A percentile compares a stretch with the other conserved stretches of the same genome.
phyloP scores from a whole-genome alignment of 2,329 filamentous ascomycete species.

The Colletotrichum sidae region DNA sequence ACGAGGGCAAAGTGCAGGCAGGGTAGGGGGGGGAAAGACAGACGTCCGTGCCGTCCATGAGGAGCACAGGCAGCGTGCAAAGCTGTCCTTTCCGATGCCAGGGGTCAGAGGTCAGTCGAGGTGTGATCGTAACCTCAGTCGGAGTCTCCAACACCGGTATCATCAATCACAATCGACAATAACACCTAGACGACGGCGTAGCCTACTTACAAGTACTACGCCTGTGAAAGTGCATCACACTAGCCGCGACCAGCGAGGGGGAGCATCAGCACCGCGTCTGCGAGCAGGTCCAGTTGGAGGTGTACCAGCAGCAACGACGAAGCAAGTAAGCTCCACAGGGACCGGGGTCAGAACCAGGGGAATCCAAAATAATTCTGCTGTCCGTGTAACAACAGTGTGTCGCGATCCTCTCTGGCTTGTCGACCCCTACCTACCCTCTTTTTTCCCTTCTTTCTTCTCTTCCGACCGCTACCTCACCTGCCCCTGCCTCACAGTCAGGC shows the following conservation, averaged over 20 bases:
- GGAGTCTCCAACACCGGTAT: too few species aligned
- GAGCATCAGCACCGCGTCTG: too few species aligned
- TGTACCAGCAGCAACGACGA: constrained; percentile 19
- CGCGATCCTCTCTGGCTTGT: constrained; percentile 31
- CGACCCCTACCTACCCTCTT: constrained; percentile 6
- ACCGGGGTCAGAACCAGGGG: constrained; percentile 33
- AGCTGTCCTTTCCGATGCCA: too few species aligned
- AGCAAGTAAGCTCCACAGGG: constrained; percentile 32
- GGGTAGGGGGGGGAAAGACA: constrained; percentile 11
- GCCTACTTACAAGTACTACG: too few species aligned
- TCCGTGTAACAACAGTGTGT: constrained; percentile 38
- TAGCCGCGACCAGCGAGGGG: too few species aligned
- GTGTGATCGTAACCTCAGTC: too few species aligned
- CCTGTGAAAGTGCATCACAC: too few species aligned
- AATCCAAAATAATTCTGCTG: constrained; percentile 38
- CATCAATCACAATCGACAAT: too few species aligned
- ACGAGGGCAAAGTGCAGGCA: constrained; percentile 6
- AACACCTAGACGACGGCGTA: too few species aligned
- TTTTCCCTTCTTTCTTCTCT: constrained; percentile 3
- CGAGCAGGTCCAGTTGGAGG: too few species aligned
- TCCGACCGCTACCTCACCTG: constrained; percentile 5
- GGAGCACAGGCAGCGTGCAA: constrained; percentile 22
- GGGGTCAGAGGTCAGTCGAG: too few species aligned
- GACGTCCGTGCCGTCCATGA: background rate
- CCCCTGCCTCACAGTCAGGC: constrained; percentile 1